Conservation (phyloP, 441 rosid genomes). For the Arabidopsis hybrid region DNA sequence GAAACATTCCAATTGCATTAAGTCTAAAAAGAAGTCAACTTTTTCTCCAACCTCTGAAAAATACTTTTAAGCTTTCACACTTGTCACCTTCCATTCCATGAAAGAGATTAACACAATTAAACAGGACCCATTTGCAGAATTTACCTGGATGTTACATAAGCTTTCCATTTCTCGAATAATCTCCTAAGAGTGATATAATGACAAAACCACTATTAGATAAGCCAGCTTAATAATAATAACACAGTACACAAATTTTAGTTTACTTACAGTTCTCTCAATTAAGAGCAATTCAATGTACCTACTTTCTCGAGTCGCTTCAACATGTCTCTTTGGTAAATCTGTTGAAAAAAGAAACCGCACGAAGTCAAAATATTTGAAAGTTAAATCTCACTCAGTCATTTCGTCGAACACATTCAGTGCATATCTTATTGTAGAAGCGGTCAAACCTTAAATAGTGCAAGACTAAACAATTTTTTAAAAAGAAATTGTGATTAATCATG, state of each 20-base stretch:
- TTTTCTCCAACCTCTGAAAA: conserved; percentile 15
- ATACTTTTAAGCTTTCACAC: conserved; percentile 5
- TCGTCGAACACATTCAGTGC: conserved; percentile 13
- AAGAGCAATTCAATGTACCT: too few species aligned
- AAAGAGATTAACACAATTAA: conserved; percentile 9
- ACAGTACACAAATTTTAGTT: background rate
- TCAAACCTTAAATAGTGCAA: conserved; percentile 1
- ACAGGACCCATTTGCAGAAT: conserved; percentile 14
- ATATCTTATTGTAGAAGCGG: background rate
- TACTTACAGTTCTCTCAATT: too few species aligned
- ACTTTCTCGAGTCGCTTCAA: too few species aligned
- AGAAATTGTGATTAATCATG: conserved; percentile 2
- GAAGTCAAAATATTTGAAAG: conserved; percentile 8
- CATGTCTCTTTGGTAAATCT: too few species aligned
- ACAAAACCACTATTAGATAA: conserved; percentile 7
- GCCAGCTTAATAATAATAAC: background rate
- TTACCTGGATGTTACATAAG: conserved; percentile 24
- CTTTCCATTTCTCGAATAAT: conserved; percentile 7
- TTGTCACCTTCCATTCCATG: conserved; percentile 18
- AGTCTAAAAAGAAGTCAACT: conserved; percentile 33
- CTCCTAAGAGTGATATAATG: background rate
- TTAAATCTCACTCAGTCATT: conserved; percentile 3
- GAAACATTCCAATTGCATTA: conserved; percentile 25
- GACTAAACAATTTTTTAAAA: background rate
- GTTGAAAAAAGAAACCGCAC: background rate